Evolutionary conservation across 129 eudicot species (phyloP).

Genomic region (Centaurea solstitialis): DNA sequence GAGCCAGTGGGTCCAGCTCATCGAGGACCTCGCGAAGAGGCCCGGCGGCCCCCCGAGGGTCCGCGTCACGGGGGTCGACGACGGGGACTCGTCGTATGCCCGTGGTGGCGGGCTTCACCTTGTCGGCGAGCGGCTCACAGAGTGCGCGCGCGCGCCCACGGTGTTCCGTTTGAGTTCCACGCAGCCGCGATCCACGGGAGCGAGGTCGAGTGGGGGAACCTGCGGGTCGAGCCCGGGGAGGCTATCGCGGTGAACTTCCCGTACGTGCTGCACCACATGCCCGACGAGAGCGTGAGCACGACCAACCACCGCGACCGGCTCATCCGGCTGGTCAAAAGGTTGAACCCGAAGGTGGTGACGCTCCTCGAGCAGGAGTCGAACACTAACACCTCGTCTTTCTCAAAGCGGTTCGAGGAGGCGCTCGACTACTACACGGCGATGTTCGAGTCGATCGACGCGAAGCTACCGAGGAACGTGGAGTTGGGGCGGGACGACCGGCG

Average conservation of each 20-base stretch:
- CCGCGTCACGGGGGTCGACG: slow-evolving; percentile 60
- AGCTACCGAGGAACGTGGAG: slow-evolving; percentile 33
- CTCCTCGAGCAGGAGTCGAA: slow-evolving; percentile 67
- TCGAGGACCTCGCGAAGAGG: slow-evolving; percentile 43
- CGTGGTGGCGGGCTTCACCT: slow-evolving; percentile 57
- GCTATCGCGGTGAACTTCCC: slow-evolving; percentile 68
- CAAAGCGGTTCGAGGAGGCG: slow-evolving; percentile 49
- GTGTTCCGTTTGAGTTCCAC: slow-evolving; percentile 77
- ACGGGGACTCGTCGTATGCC: slow-evolving; percentile 55
- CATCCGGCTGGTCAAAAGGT: slow-evolving; percentile 44
- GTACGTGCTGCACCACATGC: slow-evolving; percentile 69
- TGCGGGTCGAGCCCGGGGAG: slow-evolving; percentile 42
- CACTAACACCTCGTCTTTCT: slow-evolving; percentile 53
- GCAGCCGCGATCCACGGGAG: slow-evolving; percentile 63
- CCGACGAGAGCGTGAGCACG: slow-evolving; percentile 67
- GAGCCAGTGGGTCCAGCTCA: slow-evolving; percentile 55
- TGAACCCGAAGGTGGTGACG: slow-evolving; percentile 49
- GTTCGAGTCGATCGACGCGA: slow-evolving; percentile 64
- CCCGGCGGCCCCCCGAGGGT: slow-evolving; percentile 62
- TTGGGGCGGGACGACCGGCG: slow-evolving; percentile 39
- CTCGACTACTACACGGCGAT: slow-evolving; percentile 58
- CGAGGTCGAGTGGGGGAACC: slow-evolving; percentile 43
- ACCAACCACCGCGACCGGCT: slow-evolving; percentile 57
- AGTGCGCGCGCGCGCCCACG: slow-evolving; percentile 51
- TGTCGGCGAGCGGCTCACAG: slow-evolving; percentile 44